These are phyloP conservation scores for Colletotrichum sp. DNA, from an alignment of 2,329 filamentous ascomycete genomes.

Conservation along the genomic window DNA sequence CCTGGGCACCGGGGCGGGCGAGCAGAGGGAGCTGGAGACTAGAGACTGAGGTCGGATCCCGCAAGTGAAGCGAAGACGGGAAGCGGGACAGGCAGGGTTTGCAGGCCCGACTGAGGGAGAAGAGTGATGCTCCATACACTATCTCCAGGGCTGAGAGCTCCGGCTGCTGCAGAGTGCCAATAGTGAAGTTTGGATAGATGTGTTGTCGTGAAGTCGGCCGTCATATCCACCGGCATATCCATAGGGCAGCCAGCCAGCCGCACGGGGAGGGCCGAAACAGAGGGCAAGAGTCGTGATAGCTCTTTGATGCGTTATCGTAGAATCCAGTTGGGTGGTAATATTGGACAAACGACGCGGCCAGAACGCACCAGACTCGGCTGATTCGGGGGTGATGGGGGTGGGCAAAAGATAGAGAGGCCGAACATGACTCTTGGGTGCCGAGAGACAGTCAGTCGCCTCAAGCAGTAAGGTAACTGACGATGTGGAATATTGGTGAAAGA, in stretches of 20 bases:
- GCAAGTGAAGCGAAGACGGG: constrained; percentile 1
- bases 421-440: not conserved
- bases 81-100: not conserved
- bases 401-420: not conserved
- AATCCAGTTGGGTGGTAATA: not conserved
- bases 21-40: not conserved
- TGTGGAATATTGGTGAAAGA: not conserved
- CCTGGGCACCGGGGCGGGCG: not conserved
- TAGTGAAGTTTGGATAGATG: constrained; percentile 8
- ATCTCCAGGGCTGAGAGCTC: constrained; percentile 1
- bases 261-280: not conserved
- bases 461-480: not conserved
- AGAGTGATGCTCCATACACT: not conserved
- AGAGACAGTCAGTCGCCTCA: not conserved
- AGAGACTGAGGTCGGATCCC: not conserved
- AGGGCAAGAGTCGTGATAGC: not conserved
- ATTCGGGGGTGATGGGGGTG: not conserved
- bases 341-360: not conserved
- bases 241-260: not conserved
- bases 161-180: constrained; percentile 9
- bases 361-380: not conserved
- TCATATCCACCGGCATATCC: not conserved
- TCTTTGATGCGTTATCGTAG: not conserved
- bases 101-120: not conserved
- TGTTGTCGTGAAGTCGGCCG: not conserved